Evolutionary conservation across 225 moss, liverwort and hornwort species (phyloP).

Genomic region (Bryum argenteum): DNA sequence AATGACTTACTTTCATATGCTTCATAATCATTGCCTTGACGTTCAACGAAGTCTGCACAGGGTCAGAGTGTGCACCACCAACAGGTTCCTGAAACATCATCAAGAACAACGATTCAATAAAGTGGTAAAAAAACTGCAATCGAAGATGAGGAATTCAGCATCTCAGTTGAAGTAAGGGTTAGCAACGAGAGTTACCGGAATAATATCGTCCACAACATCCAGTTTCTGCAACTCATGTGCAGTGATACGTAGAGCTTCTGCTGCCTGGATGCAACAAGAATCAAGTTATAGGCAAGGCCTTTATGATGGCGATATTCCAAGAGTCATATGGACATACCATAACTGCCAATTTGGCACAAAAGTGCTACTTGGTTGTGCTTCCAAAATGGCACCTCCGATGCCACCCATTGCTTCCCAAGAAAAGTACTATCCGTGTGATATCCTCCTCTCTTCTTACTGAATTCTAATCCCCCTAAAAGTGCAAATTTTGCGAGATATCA

Average conservation of each 20-base stretch:
- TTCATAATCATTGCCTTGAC: conserved; percentile 83
- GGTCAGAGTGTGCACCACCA: conserved; percentile 95
- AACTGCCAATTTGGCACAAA: too few species aligned
- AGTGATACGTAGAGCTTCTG: conserved; percentile 92
- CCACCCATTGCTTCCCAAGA: too few species aligned
- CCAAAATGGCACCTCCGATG: too few species aligned
- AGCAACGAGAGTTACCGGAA: conserved; percentile 54
- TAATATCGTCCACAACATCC: conserved; percentile 89
- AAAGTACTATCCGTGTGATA: too few species aligned
- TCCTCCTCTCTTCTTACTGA: too few species aligned
- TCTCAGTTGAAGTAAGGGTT: not conserved
- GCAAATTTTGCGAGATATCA: too few species aligned
- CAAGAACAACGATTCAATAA: conserved; percentile 1
- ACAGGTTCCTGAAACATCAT: conserved; percentile 73
- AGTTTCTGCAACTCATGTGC: conserved; percentile 77
- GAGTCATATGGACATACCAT: too few species aligned
- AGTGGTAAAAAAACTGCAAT: not conserved
- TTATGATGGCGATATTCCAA: too few species aligned
- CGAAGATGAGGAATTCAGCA: conserved; percentile 17
- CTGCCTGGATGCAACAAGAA: conserved; percentile 60
- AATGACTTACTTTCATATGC: conserved; percentile 69
- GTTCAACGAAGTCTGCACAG: conserved; percentile 76
- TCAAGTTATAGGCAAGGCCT: conserved; percentile 1
- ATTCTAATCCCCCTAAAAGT: too few species aligned
- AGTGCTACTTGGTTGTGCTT: too few species aligned